These are phyloP conservation scores for Globisporangium heterothallicum DNA, from an alignment of 352 stramenopile species.

Conservation along the genomic window DNA sequence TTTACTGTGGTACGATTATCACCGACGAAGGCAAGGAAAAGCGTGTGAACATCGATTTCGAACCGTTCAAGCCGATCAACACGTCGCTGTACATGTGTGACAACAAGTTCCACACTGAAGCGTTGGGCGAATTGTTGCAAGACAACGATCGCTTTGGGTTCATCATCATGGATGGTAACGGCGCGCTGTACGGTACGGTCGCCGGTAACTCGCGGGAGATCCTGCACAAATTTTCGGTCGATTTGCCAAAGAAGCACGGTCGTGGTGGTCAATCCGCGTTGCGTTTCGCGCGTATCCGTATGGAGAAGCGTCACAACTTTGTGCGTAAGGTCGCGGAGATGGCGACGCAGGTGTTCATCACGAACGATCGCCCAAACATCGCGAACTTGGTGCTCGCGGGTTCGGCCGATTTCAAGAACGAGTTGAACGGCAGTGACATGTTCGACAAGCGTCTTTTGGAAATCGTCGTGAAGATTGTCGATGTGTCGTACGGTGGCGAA, in stretches of 20 bases:
- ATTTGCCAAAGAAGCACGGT: constrained; percentile 99
- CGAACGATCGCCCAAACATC: constrained; percentile 97
- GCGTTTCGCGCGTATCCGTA: constrained; percentile 98
- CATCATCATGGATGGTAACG: constrained; percentile 99
- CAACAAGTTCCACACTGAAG: constrained; percentile 99
- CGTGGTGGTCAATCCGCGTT: constrained; percentile 98
- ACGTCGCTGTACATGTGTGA: constrained; percentile 99
- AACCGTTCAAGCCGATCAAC: constrained; percentile 99
- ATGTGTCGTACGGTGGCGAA: constrained; percentile 99
- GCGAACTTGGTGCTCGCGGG: constrained; percentile 97
- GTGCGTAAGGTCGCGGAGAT: constrained; percentile 98
- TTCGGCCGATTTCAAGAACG: constrained; percentile 99
- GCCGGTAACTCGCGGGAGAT: constrained; percentile 91
- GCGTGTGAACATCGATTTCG: constrained; percentile 99
- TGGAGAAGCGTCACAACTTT: constrained; percentile 99
- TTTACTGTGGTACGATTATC: constrained; percentile 99
- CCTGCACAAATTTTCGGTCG: constrained; percentile 95
- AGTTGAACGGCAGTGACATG: constrained; percentile 94
- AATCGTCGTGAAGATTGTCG: constrained; percentile 98
- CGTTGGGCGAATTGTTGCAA: constrained; percentile 97
- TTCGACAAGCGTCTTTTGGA: constrained; percentile 95
- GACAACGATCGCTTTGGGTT: constrained; percentile 99
- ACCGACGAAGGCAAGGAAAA: constrained; percentile 99
- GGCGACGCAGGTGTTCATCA: constrained; percentile 98
- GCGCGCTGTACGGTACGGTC: constrained; percentile 97